Conservation (phyloP, 192 early-diverging fungal genomes). For the Phycomyces nitens region DNA sequence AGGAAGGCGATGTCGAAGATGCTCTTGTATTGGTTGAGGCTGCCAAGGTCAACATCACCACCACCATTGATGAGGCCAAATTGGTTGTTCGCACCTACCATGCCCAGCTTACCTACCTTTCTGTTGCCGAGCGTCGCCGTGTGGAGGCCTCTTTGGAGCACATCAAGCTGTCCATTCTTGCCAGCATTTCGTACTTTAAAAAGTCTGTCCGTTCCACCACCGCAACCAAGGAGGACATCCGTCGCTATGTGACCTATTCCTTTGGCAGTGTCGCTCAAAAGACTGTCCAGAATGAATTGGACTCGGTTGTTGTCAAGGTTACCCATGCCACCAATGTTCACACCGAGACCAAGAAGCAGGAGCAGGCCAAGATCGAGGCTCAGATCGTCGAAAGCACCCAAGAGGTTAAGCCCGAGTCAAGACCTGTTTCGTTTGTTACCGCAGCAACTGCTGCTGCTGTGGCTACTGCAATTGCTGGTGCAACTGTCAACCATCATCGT, state of each 20-base stretch:
- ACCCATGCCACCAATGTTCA: neutral
- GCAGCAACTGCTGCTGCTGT: neutral
- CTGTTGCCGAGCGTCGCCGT: constrained; percentile 21
- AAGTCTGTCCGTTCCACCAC: neutral
- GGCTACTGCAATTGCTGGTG: constrained; percentile 1
- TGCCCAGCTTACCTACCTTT: constrained; percentile 18
- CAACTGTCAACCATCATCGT: neutral
- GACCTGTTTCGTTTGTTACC: neutral
- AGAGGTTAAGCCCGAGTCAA: neutral
- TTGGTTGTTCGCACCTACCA: constrained; percentile 20
- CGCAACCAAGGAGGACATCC: constrained; percentile 10
- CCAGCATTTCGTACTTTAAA: constrained; percentile 13
- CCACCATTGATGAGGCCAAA: constrained; percentile 12
- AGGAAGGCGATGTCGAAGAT: constrained; percentile 6
- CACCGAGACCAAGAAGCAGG: constrained; percentile 7
- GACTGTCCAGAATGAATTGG: constrained; percentile 8
- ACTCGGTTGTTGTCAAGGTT: constrained; percentile 7
- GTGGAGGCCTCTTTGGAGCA: constrained; percentile 15
- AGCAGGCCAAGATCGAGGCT: neutral
- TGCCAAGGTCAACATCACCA: constrained; percentile 4
- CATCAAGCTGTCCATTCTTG: constrained; percentile 14
- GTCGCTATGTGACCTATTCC: constrained; percentile 4
- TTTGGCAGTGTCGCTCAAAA: constrained; percentile 7
- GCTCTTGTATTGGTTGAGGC: constrained; percentile 8
- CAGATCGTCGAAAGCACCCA: neutral